A percentile compares a stretch with the other conserved stretches of the same genome.
These are phyloP conservation scores for Jatropha curcas DNA, from an alignment of 345 rosid species.

Conservation along the genomic window DNA sequence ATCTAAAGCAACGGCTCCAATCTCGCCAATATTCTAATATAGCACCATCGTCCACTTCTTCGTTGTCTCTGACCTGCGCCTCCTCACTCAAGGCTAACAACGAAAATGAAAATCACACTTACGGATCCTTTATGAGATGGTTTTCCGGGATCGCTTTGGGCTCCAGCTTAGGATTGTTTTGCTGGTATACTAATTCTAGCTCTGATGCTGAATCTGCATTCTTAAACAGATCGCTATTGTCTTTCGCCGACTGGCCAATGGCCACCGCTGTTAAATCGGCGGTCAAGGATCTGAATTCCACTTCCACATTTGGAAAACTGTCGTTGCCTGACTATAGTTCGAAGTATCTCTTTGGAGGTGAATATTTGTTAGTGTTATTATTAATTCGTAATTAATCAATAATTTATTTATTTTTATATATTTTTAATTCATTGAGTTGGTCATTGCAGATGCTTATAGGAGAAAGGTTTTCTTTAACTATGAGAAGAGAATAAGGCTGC, in stretches of 20 bases:
- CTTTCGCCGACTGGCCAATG: constrained; percentile 53
- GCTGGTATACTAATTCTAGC: constrained; percentile 34
- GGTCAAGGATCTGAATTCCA: constrained; percentile 24
- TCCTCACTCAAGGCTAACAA: constrained; percentile 19
- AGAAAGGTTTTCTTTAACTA: constrained; percentile 89
- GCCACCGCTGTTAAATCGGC: constrained; percentile 25
- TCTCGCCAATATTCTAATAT: constrained; percentile 40
- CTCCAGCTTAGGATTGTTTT: constrained; percentile 63
- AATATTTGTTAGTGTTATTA: not conserved
- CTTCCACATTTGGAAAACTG: constrained; percentile 46
- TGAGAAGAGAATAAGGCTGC: constrained; percentile 90
- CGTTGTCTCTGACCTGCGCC: constrained; percentile 27
- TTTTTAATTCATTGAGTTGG: not conserved
- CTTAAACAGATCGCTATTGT: constrained; percentile 30
- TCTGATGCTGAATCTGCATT: constrained; percentile 32
- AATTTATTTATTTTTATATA: not conserved
- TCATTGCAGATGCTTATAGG: constrained; percentile 64
- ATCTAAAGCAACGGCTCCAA: constrained; percentile 46
- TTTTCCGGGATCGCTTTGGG: constrained; percentile 52
- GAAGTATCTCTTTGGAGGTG: constrained; percentile 65
- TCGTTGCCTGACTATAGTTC: constrained; percentile 66
- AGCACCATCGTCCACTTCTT: constrained; percentile 29
- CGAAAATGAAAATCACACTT: constrained; percentile 4
- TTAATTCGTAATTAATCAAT: not conserved
- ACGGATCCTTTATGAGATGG: constrained; percentile 42